Evolutionary conservation across 495 filamentous ascomycete genomes (phyloP).

Genomic region (Staphylotrichum longicolle): DNA sequence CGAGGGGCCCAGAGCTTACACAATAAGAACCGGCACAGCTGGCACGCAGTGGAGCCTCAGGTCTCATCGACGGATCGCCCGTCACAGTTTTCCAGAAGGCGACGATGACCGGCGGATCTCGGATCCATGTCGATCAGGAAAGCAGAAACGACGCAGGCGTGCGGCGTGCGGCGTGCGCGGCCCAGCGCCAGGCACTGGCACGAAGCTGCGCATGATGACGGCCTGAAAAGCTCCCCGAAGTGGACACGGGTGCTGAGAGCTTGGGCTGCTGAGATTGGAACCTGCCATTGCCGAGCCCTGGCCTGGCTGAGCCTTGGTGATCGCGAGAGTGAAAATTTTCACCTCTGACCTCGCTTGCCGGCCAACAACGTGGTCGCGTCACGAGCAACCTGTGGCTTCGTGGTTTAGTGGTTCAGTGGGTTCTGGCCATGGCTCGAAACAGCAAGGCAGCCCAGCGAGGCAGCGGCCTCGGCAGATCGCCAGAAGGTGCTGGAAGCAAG

Average conservation of each 20-base stretch:
- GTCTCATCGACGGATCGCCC: slow-evolving; percentile 1
- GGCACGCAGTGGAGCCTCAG: neutral
- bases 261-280: neutral
- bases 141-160: slow-evolving; percentile 1
- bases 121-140: slow-evolving; percentile 16
- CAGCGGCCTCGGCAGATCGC: no score
- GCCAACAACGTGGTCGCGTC: neutral
- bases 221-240: slow-evolving; percentile 1
- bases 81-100: slow-evolving; percentile 5
- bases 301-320: neutral
- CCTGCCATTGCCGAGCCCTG: neutral
- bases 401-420: neutral
- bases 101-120: slow-evolving; percentile 12
- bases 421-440: slow-evolving; percentile 1
- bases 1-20: neutral
- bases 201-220: neutral
- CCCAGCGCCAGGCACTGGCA: slow-evolving; percentile 7
- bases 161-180: slow-evolving; percentile 13
- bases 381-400: neutral
- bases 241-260: no score
- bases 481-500: neutral
- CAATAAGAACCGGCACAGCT: neutral
- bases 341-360: neutral
- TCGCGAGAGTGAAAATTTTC: slow-evolving; percentile 1
- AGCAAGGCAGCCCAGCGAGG: neutral